Evolutionary conservation across 148 eudicot genomes (phyloP), one percentile per base, ranked within the genome.

Genomic region (Vaccinium myrtillus): DNA sequence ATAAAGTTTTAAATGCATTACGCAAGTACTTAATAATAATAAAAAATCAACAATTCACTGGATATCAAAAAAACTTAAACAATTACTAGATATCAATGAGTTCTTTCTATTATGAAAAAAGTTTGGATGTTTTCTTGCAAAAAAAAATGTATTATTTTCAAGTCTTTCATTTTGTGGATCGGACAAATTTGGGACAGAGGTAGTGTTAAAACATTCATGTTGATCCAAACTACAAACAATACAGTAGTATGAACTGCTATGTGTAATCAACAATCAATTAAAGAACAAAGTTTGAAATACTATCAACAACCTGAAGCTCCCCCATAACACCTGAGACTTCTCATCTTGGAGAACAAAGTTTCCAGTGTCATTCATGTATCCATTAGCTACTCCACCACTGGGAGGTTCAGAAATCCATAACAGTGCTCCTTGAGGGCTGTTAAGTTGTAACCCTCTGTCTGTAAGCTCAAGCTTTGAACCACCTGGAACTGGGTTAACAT

Each of bases 331-430:
- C 74, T 69, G 39, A 69, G 74, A 69, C 8, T 30, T 69, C 5
- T 69, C 43, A 69, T 69, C 74, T 69, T 13, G 27, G 74, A 69
- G 14, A 25, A 54, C 71, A 32, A 94, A 86, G 51, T 91, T 94
- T 5, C 95, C 98, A 0, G 92, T 87, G 61, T 93, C 92, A 80
- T 85, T 89, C 90, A 93, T 61, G 27, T 71, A 59, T 49, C 90
- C 93, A 73, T 73, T 23, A 43, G 76, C 77, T 10, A 87, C 85
- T 4, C 0, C 8, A 43, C 79, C 74, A 1, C 3, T 23, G 50
- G 53, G 0, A 1, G 16, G 5, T 0, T 1, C 69, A 21, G 90
- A 59, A 2, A 54, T 84, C 93, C 91, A 91, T 1, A 90, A 3
- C 1, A 21, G 78, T 0, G 4, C 67, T 32, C 94, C 97, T 32